phyloP scores from a whole-genome alignment of 1,139 yeast genomes.

The Yamadazyma spencermartinsiae region DNA sequence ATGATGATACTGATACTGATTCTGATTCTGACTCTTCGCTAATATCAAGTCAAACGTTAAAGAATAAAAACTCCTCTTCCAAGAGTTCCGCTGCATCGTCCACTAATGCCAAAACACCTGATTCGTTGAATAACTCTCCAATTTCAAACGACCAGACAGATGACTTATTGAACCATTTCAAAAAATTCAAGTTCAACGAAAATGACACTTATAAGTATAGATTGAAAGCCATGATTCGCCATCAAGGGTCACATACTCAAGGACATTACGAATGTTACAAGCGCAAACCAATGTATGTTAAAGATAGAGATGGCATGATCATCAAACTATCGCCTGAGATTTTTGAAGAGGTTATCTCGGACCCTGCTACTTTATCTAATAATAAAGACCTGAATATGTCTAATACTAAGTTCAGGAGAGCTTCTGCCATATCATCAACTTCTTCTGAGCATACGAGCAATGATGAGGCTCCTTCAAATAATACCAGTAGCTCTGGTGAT shows the following conservation, averaged over 20 bases:
- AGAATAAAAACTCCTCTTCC: constrained; percentile 6
- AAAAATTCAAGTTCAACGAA: constrained; percentile 43
- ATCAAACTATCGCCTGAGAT: constrained; percentile 52
- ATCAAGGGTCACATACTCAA: constrained; percentile 82
- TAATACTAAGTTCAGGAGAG: constrained; percentile 11
- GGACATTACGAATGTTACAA: constrained; percentile 90
- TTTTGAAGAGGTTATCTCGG: constrained; percentile 26
- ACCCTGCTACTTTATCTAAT: constrained; percentile 8
- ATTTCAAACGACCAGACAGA: constrained; percentile 42
- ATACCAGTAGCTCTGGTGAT: constrained; percentile 10
- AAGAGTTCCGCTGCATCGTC: constrained; percentile 16
- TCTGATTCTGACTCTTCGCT: constrained; percentile 10
- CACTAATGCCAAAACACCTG: constrained; percentile 20
- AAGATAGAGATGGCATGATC: constrained; percentile 47
- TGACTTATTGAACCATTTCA: constrained; percentile 39
- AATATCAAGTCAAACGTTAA: constrained; percentile 11
- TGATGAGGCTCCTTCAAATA: constrained; percentile 1
- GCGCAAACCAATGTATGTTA: constrained; percentile 63
- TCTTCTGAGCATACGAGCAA: constrained; percentile 8
- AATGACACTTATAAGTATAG: constrained; percentile 53
- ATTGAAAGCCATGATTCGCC: constrained; percentile 74
- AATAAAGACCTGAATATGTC: background rate
- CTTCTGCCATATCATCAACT: constrained; percentile 10
- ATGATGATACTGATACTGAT: constrained; percentile 19
- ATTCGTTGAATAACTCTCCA: constrained; percentile 39